phyloP scores from a whole-genome alignment of 2,329 filamentous ascomycete species.

The Niveomyces coronatus region DNA sequence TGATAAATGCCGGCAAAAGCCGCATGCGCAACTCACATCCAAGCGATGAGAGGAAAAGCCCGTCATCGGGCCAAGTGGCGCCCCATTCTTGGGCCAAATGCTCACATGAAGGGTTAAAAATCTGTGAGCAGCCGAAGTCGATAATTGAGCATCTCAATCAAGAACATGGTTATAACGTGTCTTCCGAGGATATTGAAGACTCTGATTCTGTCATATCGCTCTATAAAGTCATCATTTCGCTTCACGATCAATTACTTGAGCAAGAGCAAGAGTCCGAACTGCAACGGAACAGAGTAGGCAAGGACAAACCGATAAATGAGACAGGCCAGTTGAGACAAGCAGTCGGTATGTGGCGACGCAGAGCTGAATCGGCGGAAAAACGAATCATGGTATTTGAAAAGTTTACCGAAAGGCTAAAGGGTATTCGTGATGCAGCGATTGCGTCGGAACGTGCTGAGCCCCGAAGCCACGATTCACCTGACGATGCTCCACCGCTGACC shows the following conservation, averaged over 20 bases:
- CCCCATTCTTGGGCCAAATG: constrained; percentile 1
- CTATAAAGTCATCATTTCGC: constrained; percentile 2
- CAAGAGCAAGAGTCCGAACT: not conserved
- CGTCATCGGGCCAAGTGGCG: not conserved
- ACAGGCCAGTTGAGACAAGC: constrained; percentile 16
- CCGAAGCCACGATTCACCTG: constrained; percentile 1
- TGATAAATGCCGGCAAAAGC: constrained; percentile 5
- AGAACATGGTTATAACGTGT: constrained; percentile 2
- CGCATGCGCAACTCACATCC: constrained; percentile 1
- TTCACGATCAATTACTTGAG: constrained; percentile 3
- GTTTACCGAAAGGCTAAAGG: constrained; percentile 26
- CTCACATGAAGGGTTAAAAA: not conserved
- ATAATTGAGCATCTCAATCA: constrained; percentile 3
- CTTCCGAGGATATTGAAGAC: not conserved
- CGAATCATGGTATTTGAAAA: constrained; percentile 38
- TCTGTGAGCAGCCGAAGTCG: not conserved
- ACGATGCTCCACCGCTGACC: not conserved
- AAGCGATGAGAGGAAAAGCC: not conserved
- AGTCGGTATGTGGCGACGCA: constrained; percentile 37
- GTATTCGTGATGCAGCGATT: constrained; percentile 18
- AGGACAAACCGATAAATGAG: not conserved
- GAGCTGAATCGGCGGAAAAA: constrained; percentile 46
- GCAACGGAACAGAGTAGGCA: not conserved
- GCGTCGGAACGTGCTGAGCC: constrained; percentile 3
- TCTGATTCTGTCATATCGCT: not conserved